Evolutionary conservation across 2,329 filamentous ascomycete species (phyloP).

Genomic region (Aspergillus brunneoviolaceus): DNA sequence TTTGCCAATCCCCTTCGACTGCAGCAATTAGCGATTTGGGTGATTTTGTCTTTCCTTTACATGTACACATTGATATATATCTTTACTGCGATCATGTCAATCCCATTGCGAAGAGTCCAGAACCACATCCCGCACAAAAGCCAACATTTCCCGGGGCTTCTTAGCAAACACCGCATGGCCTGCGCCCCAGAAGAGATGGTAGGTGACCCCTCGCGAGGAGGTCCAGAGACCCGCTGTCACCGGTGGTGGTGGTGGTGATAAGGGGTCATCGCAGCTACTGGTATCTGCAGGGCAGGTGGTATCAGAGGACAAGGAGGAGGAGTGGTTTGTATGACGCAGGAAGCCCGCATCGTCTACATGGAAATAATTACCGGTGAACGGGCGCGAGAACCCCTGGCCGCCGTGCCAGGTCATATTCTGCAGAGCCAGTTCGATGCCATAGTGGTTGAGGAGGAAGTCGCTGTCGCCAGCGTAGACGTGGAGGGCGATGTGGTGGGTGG

Average conservation of each 20-base stretch:
- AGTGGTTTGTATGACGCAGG: neutral
- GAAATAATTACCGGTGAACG: slow-evolving; percentile 25
- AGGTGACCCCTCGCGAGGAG: slow-evolving; percentile 36
- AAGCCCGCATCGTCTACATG: slow-evolving; percentile 27
- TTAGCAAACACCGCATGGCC: slow-evolving; percentile 37
- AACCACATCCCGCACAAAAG: slow-evolving; percentile 35
- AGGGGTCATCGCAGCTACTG: no score
- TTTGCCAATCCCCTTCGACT: no score
- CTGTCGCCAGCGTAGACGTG: slow-evolving; percentile 40
- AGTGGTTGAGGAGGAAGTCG: slow-evolving; percentile 41
- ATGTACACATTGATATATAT: no score
- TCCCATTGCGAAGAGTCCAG: neutral
- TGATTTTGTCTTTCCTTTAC: no score
- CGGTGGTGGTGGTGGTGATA: neutral
- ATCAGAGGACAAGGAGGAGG: no score
- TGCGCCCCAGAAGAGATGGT: slow-evolving; percentile 37
- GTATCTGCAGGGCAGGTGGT: no score
- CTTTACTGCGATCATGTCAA: no score
- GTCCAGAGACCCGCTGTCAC: slow-evolving; percentile 27
- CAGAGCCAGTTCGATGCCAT: slow-evolving; percentile 36
- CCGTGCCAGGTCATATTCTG: slow-evolving; percentile 46
- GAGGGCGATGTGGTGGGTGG: slow-evolving; percentile 31
- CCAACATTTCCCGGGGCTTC: slow-evolving; percentile 37
- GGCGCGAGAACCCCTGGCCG: slow-evolving; percentile 34
- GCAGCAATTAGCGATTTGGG: no score